These are phyloP conservation scores for Nelumbo lutea DNA, from an alignment of 164 flowering plant species.

Conservation along the genomic window DNA sequence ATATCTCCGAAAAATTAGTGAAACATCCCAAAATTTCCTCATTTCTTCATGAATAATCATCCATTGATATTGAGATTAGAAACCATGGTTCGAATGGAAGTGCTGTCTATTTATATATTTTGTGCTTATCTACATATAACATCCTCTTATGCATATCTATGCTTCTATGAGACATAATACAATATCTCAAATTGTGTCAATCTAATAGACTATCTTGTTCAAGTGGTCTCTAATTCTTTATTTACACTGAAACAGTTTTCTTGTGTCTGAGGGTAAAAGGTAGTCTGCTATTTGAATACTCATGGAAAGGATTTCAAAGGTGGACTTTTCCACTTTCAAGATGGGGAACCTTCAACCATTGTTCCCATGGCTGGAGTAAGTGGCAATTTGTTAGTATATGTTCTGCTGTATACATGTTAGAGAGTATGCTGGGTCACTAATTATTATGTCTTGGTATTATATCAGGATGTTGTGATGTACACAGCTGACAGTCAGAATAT, in stretches of 20 bases:
- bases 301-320: constrained; percentile 70
- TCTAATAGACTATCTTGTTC: background rate
- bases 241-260: constrained; percentile 8
- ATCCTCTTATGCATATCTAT: too few species aligned
- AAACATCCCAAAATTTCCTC: too few species aligned
- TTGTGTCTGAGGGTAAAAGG: constrained; percentile 38
- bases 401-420: background rate
- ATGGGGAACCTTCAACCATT: constrained; percentile 70
- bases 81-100: too few species aligned
- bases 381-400: constrained; percentile 3
- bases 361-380: constrained; percentile 86
- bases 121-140: too few species aligned
- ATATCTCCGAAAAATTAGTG: too few species aligned
- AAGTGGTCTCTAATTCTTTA: background rate
- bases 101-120: too few species aligned
- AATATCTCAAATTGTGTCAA: too few species aligned
- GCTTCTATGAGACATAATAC: too few species aligned
- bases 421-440: constrained; percentile 6
- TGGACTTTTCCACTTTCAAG: constrained; percentile 86
- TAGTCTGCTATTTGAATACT: constrained; percentile 86
- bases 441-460: background rate
- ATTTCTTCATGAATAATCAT: too few species aligned
- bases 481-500: constrained; percentile 84
- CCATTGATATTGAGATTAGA: too few species aligned
- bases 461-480: constrained; percentile 80